These are phyloP conservation scores for Fraxinus velutina DNA, from an alignment of 305 asterid species.

Conservation along the genomic window DNA sequence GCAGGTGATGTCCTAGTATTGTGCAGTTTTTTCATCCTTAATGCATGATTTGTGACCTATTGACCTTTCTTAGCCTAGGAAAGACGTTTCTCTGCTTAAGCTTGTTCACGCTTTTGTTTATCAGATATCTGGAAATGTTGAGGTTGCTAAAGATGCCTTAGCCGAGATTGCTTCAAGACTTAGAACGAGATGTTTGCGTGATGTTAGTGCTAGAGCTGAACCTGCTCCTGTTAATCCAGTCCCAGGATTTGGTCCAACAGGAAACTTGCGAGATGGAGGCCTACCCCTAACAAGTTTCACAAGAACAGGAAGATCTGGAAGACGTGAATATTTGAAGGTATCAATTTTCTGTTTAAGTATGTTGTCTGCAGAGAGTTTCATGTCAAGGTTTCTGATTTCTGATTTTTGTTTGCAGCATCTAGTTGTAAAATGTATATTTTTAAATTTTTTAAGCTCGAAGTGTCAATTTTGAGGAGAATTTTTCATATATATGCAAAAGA, in stretches of 20 bases:
- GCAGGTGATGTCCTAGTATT: slow-evolving; percentile 51
- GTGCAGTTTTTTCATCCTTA: slow-evolving; percentile 9
- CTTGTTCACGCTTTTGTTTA: slow-evolving; percentile 22
- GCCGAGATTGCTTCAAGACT: slow-evolving; percentile 73
- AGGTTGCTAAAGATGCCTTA: slow-evolving; percentile 75
- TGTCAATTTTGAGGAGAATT: background rate
- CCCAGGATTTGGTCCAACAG: slow-evolving; percentile 46
- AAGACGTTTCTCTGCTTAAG: slow-evolving; percentile 16
- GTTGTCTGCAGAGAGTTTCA: background rate
- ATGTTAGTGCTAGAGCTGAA: slow-evolving; percentile 47
- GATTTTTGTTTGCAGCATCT: slow-evolving; percentile 7
- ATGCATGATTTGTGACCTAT: background rate
- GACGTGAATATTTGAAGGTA: slow-evolving; percentile 55
- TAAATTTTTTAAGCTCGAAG: background rate
- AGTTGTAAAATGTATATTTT: background rate
- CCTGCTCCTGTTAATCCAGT: slow-evolving; percentile 44
- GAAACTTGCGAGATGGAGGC: slow-evolving; percentile 38
- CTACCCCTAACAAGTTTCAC: slow-evolving; percentile 32
- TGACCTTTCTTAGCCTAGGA: slow-evolving; percentile 8
- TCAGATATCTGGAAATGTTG: slow-evolving; percentile 68
- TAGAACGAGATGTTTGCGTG: slow-evolving; percentile 62
- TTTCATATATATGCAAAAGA: background rate
- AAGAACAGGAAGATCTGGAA: slow-evolving; percentile 49
- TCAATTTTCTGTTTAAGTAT: slow-evolving; percentile 16
- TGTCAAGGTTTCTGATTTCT: background rate